Evolutionary conservation across 331 rosid species (phyloP).

Genomic region (Pyracantha coccinea): DNA sequence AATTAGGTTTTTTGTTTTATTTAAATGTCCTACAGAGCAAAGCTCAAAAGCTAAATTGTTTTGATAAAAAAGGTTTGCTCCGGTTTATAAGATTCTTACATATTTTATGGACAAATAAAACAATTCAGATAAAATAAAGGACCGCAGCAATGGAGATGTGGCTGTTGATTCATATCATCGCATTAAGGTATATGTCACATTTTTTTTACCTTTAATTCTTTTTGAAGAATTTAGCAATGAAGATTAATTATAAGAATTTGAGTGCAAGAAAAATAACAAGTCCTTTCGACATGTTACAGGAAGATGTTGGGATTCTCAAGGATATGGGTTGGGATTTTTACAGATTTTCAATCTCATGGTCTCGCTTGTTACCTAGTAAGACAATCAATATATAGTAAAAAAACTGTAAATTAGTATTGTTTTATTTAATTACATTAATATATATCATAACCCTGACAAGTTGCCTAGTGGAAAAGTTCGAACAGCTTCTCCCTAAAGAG

Average conservation of each 20-base stretch:
- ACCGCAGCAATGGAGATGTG: constrained; percentile 7
- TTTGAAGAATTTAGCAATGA: no score
- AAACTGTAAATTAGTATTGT: no score
- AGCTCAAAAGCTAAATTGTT: no score
- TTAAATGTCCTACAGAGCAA: no score
- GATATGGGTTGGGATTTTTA: constrained; percentile 7
- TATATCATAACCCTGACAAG: no score
- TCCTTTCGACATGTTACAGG: not conserved
- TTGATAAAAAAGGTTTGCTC: no score
- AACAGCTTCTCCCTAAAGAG: no score
- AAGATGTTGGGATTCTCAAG: constrained; percentile 3
- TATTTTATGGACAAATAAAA: not conserved
- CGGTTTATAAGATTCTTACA: not conserved
- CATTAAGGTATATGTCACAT: not conserved
- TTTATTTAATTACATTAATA: no score
- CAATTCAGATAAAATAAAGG: not conserved
- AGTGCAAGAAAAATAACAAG: no score
- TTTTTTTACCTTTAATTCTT: not conserved
- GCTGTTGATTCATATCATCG: constrained; percentile 12
- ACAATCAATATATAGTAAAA: not conserved
- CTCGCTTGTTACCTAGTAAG: constrained; percentile 9
- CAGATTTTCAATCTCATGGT: constrained; percentile 14
- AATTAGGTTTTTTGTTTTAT: no score
- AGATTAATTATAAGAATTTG: not conserved
- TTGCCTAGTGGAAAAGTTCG: no score